phyloP scores from a whole-genome alignment of 2,329 filamentous ascomycete genomes.

The Aspergillus sp. region DNA sequence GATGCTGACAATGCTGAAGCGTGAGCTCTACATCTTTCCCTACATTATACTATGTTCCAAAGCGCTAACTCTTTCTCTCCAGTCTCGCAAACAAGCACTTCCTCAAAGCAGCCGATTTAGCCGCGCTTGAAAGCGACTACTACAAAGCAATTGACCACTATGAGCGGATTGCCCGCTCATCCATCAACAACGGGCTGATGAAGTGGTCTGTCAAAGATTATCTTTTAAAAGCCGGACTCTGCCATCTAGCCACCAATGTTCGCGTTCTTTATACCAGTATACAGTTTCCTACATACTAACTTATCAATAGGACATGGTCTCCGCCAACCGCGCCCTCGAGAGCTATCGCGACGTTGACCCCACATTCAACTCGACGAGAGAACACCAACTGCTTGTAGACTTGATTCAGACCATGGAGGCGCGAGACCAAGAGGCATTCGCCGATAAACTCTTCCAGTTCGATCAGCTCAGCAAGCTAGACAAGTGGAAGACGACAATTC shows the following conservation, averaged over 20 bases:
- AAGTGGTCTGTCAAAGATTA: slow-evolving; percentile 95
- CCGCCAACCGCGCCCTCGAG: slow-evolving; percentile 75
- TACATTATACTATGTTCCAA: not conserved
- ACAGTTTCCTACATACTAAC: not conserved
- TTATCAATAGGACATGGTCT: slow-evolving; percentile 65
- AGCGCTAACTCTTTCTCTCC: not conserved
- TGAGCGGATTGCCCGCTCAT: slow-evolving; percentile 76
- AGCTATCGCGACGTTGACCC: slow-evolving; percentile 79
- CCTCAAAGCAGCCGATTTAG: slow-evolving; percentile 86
- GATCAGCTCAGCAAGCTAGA: slow-evolving; percentile 92
- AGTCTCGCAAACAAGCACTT: slow-evolving; percentile 90
- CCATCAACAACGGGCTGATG: slow-evolving; percentile 88
- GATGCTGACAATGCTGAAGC: slow-evolving; percentile 82
- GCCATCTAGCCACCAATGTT: slow-evolving; percentile 67
- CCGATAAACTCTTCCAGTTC: slow-evolving; percentile 83
- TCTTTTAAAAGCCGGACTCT: slow-evolving; percentile 90
- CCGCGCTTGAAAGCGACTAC: slow-evolving; percentile 80
- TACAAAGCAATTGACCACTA: slow-evolving; percentile 78
- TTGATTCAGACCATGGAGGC: slow-evolving; percentile 72
- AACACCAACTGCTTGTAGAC: slow-evolving; percentile 78
- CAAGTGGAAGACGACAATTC: slow-evolving; percentile 91
- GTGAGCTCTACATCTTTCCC: slow-evolving; percentile 44
- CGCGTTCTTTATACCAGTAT: not conserved
- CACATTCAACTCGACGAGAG: slow-evolving; percentile 72
- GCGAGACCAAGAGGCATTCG: slow-evolving; percentile 78